Evolutionary conservation across 108 stramenopile genomes (phyloP), one percentile per base, ranked within the genome.

Genomic region (Chaetoceros tenuissimus): DNA sequence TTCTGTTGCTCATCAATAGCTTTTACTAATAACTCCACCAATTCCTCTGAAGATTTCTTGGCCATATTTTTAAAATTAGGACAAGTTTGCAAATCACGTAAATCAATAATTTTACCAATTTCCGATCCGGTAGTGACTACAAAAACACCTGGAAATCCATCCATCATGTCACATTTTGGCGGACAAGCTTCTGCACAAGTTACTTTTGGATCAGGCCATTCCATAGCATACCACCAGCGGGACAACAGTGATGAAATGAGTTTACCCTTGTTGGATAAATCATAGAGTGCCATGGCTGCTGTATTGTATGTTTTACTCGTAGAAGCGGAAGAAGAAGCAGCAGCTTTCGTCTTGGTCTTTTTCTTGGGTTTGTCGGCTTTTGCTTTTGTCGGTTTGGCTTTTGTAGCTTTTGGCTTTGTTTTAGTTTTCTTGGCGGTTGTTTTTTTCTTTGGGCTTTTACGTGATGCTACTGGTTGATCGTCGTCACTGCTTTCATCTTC

Each of bases 221-320:
- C 48, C 47, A 94, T 85, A 26, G 92, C 89, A 61, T 97, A 96
- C 96, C 96, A 97, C 96, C 96, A 97, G 48, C 96, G 84, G 55
- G 74, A 75, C 22, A 97, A 68, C 18, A 97, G 67, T 55, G 76
- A 66, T 66, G 94, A 91, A 52, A 95, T 80, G 54, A 97, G 66
- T 57, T 80, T 68, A 16, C 96, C 96, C 73, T 97, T 95, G 28
- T 75, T 68, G 29, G 62, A 60, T 31, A 65, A 57, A 27, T 50
- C 27, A 67, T 68, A 74, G 21, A 48, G 58, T 48, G 51, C 72
- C 68, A 46, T 67, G 64, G 31, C 46, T 66, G 18, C 69, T 68
- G 50, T 75, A 85, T 17, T 76, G 51, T 73, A 75, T 40, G 66
- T 63, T 28, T 76, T 55, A 23, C 48, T 60, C n/a, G 26, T 45